Evolutionary conservation across 352 stramenopile genomes (phyloP), one percentile per base, ranked within the genome.

Genomic region (Thalassiosira hispida): DNA sequence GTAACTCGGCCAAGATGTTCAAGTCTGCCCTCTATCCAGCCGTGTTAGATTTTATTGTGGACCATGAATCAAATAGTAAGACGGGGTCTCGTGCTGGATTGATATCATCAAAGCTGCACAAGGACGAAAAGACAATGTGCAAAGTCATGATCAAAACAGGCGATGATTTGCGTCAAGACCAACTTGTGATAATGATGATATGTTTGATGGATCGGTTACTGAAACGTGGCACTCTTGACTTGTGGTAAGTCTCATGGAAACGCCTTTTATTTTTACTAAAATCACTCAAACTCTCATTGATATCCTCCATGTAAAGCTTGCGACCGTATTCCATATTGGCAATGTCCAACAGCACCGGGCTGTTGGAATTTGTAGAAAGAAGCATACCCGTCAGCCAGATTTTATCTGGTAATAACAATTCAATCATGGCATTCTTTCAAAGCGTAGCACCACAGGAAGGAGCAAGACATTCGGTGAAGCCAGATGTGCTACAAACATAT

Each of bases 101-200:
- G 16, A 51, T 27, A 59, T 44, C 42, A 67, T 79, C 74, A 33
- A 71, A 61, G 27, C 27, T 22, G 27, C 49, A 67, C 31, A 68
- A 56, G 44, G 27, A 74, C 16, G 22, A 7, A 31, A 51, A 66
- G 31, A 52, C 59, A 23, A 82, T 64, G 73, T 98, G 97, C 90
- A 97, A 97, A 82, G 96, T 99, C 25, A 99, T 99, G 89, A 96
- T 99, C 59, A 99, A 99, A 90, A 98, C 98, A 56, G 98, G 98
- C 27, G 98, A 99, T 88, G 98, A 99, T 88, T 83, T 99, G 51
- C 92, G 98, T 6, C 98, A 99, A 90, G 98, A 99, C 88, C 98
- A 99, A 86, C 91, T 99, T 59, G 97, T 99, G 60, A 98, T 99
- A 82, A 98, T 99, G 90, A 98, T 99, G 95, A 98, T 99, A 66